Evolutionary conservation across 495 filamentous ascomycete species (phyloP), one percentile per base, ranked within the genome.

Genomic region (Penicillium chermesinum): DNA sequence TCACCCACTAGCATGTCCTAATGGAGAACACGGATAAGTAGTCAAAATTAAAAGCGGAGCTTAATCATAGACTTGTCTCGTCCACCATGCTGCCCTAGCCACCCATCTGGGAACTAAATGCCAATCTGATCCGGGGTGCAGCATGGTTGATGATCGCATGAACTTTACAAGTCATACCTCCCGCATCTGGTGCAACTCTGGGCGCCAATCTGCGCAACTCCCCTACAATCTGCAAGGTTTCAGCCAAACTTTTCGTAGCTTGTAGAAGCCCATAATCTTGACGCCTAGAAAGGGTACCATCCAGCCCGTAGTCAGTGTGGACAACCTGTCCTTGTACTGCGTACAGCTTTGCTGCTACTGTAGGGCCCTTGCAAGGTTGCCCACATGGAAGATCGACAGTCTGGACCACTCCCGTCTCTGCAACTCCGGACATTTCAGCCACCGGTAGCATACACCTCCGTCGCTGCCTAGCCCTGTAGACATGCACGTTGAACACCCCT

Each of bases 111-210:
- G 30, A 27, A 25, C 32, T n/a, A n/a, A n/a, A 16, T 17, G n/a
- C 38, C 10, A n/a, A 4, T 36, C 33, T 38, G 15, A 8, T 48
- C 50, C 25, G 39, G 44, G 44, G 44, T 42, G 33, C 33, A 46
- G 33, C 10, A 40, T 33, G 50, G 44, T 38, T 48, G 38, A 43
- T 9, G 25, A 41, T 35, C 21, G 25, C 22, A 6, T 17, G 39
- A 52, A 37, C 38, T 34, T 52, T 38, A 10, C 44, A 38, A 48
- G 44, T 52, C 49, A 52, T 43, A 22, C 19, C 22, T 22, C 8
- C n/a, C n/a, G 13, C 20, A 21, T 41, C 7, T 14, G 16, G 10
- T 30, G 25, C 4, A 30, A 30, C 25, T 30, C 10, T 30, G 10
- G 4, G 25, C 25, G 25, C n/a, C n/a, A n/a, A n/a, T n/a, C n/a